Evolutionary conservation across 139 green algal species (phyloP).

Genomic region (Chlamydomonas schloesseri): DNA sequence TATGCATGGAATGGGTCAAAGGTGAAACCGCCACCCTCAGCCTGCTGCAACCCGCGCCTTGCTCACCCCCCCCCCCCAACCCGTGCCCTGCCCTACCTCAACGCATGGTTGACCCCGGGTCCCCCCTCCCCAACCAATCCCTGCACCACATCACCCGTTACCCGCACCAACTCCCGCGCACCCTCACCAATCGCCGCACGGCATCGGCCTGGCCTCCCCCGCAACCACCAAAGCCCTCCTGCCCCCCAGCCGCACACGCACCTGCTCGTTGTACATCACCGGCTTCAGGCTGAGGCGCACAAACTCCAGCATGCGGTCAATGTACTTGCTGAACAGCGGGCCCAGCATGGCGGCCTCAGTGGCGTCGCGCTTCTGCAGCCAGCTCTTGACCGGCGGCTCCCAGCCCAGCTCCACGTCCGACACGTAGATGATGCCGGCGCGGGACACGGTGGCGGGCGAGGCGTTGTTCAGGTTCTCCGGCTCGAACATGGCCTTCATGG

Average conservation of each 20-base stretch:
- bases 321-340: slow-evolving; percentile 88
- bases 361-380: slow-evolving; percentile 76
- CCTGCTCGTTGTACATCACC: slow-evolving; percentile 90
- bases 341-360: slow-evolving; percentile 71
- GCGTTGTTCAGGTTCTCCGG: slow-evolving; percentile 96
- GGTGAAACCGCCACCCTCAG: too few relatives aligned
- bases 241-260: background rate
- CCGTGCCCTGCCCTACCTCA: too few relatives aligned
- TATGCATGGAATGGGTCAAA: too few relatives aligned
- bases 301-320: slow-evolving; percentile 83
- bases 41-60: too few relatives aligned
- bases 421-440: slow-evolving; percentile 97
- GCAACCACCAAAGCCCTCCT: too few relatives aligned
- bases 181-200: too few relatives aligned
- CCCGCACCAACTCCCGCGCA: too few relatives aligned
- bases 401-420: slow-evolving; percentile 92
- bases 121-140: too few relatives aligned
- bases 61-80: too few relatives aligned
- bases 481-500: slow-evolving; percentile 96
- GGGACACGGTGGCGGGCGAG: slow-evolving; percentile 94
- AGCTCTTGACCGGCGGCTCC: slow-evolving; percentile 87
- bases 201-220: too few relatives aligned
- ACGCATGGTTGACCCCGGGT: too few relatives aligned
- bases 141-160: too few relatives aligned
- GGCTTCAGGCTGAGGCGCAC: slow-evolving; percentile 78